phyloP scores from a whole-genome alignment of 2,329 filamentous ascomycete genomes.

The Cladophialophora psammophila region DNA sequence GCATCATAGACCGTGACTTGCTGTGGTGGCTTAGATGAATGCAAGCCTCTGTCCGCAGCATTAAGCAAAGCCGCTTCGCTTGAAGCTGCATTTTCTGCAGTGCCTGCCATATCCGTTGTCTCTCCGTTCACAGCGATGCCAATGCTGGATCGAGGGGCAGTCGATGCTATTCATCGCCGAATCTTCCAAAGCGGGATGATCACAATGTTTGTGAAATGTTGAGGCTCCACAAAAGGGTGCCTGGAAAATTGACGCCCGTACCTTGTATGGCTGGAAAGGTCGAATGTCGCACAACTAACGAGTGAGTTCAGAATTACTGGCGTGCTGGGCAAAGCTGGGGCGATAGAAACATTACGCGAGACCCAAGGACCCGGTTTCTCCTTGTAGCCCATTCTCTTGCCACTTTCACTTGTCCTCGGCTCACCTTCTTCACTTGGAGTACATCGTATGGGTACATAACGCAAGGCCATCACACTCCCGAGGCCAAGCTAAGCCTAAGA shows the following conservation, averaged over 20 bases:
- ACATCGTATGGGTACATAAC: no score
- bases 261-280: neutral
- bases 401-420: neutral
- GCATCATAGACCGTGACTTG: conserved; percentile 61
- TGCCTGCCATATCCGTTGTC: conserved; percentile 1
- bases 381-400: neutral
- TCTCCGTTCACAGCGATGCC: neutral
- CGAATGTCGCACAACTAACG: neutral
- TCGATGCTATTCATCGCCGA: neutral
- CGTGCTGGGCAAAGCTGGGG: no score
- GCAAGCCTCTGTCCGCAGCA: conserved; percentile 48
- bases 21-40: conserved; percentile 46
- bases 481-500: no score
- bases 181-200: neutral
- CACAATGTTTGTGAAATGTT: neutral
- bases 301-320: neutral
- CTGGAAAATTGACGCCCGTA: neutral
- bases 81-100: neutral
- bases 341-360: neutral
- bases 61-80: neutral
- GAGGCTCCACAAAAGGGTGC: neutral
- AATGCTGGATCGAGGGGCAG: neutral
- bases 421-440: no score
- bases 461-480: no score
- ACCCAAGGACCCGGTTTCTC: neutral